phyloP scores from a whole-genome alignment of 2,329 filamentous ascomycete species.

The Periconia macrospinosa region DNA sequence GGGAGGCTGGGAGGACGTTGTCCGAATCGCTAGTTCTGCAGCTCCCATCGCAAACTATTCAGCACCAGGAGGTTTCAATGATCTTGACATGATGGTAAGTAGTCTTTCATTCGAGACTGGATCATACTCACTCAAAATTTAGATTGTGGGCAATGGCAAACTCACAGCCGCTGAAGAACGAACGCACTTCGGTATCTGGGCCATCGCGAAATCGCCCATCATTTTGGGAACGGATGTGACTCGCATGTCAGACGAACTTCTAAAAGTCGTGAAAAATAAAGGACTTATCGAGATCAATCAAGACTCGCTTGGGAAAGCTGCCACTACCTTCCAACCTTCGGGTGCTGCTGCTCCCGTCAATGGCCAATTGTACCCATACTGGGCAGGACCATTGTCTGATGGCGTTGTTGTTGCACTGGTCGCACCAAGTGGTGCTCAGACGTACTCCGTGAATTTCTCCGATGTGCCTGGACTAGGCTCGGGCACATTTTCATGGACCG shows the following conservation, averaged over 20 bases:
- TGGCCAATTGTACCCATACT: constrained; percentile 16
- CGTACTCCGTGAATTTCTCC: constrained; percentile 14
- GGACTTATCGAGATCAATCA: constrained; percentile 47
- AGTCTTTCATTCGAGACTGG: not conserved
- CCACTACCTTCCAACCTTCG: constrained; percentile 13
- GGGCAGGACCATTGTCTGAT: constrained; percentile 16
- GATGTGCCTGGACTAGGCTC: constrained; percentile 19
- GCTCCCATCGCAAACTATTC: constrained; percentile 15
- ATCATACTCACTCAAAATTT: not conserved
- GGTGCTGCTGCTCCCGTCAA: constrained; percentile 11
- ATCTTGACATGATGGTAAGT: constrained; percentile 22
- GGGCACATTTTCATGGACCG: constrained; percentile 15
- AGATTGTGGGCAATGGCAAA: constrained; percentile 35
- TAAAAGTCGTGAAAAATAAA: constrained; percentile 40
- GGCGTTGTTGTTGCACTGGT: constrained; percentile 17
- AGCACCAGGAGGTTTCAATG: constrained; percentile 16
- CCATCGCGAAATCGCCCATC: constrained; percentile 43
- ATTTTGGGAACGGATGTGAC: constrained; percentile 46
- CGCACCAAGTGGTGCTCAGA: constrained; percentile 12
- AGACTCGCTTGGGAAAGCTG: constrained; percentile 24
- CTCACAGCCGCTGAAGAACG: constrained; percentile 29
- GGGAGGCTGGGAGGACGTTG: constrained; percentile 13
- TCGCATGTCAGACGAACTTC: constrained; percentile 37
- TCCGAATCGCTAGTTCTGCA: constrained; percentile 10
- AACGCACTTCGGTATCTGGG: constrained; percentile 42